These are phyloP conservation scores for Fusarium goolgardi DNA, from an alignment of 2,329 filamentous ascomycete genomes.

Conservation along the genomic window DNA sequence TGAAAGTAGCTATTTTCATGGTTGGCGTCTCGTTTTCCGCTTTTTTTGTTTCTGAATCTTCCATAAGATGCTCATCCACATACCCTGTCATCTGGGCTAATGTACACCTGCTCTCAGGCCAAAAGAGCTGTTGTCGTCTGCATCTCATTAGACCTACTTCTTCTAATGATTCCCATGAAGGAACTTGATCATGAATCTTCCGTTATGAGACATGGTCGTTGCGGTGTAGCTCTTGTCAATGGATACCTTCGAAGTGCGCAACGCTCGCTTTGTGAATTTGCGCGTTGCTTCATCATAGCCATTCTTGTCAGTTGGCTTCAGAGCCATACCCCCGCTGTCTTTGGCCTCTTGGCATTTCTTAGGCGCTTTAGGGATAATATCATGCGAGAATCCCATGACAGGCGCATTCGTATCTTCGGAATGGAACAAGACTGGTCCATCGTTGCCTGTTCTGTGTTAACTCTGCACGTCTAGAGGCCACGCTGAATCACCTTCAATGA, in stretches of 20 bases:
- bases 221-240: conserved; percentile 28
- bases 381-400: conserved; percentile 20
- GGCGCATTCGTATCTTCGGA: conserved; percentile 27
- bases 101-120: not conserved
- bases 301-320: conserved; percentile 39
- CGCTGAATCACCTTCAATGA: conserved; percentile 31
- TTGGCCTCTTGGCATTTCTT: conserved; percentile 20
- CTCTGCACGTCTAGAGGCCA: not conserved
- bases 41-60: not conserved
- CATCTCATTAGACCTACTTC: not conserved
- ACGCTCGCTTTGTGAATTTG: conserved; percentile 13
- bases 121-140: not conserved
- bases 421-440: conserved; percentile 27
- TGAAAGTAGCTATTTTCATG: not conserved
- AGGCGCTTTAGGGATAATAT: conserved; percentile 29
- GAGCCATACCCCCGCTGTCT: conserved; percentile 16
- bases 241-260: conserved; percentile 23
- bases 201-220: conserved; percentile 36
- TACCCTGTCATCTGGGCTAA: not conserved
- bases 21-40: not conserved
- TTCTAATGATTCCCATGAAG: conserved; percentile 27
- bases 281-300: conserved; percentile 31
- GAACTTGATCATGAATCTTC: conserved; percentile 28
- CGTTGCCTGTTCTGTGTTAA: conserved; percentile 28
- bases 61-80: not conserved